phyloP scores from a whole-genome alignment of 2,329 filamentous ascomycete genomes.

The Cladosporium sp. region DNA sequence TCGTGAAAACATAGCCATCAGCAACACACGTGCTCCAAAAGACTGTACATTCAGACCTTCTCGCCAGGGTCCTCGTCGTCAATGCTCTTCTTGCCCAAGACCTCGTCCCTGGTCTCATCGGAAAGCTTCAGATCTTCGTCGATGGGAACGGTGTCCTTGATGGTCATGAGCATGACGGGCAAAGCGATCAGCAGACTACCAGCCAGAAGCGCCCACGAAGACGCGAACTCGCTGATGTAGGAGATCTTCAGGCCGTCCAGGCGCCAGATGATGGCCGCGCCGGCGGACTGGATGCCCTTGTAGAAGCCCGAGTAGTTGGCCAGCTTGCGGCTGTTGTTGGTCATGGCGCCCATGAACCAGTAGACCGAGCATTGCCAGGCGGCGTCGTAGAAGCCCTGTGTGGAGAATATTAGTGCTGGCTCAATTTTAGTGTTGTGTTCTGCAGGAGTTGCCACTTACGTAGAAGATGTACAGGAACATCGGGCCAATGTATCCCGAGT shows the following conservation, averaged over 20 bases:
- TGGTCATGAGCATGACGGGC: constrained; percentile 76
- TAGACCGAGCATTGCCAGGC: constrained; percentile 21
- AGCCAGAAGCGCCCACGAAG: constrained; percentile 74
- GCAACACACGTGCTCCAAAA: background rate
- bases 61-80: constrained; percentile 16
- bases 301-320: constrained; percentile 92
- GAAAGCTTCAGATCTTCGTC: constrained; percentile 84
- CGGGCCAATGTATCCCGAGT: constrained; percentile 69
- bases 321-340: constrained; percentile 87
- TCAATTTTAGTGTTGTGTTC: background rate
- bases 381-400: constrained; percentile 20
- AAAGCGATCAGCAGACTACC: constrained; percentile 75
- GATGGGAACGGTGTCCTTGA: constrained; percentile 77
- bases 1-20: background rate
- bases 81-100: constrained; percentile 43
- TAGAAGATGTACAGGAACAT: constrained; percentile 93
- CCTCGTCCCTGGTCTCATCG: constrained; percentile 77
- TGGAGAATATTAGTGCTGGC: background rate
- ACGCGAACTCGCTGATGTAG: constrained; percentile 72
- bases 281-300: constrained; percentile 88
- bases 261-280: constrained; percentile 73
- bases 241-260: constrained; percentile 63
- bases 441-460: constrained; percentile 40
- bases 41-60: constrained; percentile 23
- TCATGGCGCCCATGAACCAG: constrained; percentile 85